Base-by-base conservation (phyloP, 768 basidiomycete species). In the Boletus patriciae region DNA sequence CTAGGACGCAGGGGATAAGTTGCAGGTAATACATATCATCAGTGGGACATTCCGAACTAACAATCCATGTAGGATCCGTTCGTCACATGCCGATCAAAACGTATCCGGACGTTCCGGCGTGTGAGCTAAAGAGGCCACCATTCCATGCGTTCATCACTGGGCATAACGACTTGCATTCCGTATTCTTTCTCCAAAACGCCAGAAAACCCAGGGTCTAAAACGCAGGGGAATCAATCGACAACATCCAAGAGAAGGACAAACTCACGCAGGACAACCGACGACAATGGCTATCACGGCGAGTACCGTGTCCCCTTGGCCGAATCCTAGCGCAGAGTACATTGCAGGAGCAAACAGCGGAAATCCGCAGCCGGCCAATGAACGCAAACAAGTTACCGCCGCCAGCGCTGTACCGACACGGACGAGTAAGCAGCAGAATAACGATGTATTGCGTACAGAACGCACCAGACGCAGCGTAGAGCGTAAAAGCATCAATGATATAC, bases 281-380 rank as follows among this genome's bases (percentile, higher is more conserved):
- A 68, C 78, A 51, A 90, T 81, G 2, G 85, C 76, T 2, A 80
- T 60, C 10, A 66, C 77, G 0, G 88, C 88, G 7, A 92, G 76
- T 4, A 91, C 75, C 0, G 88, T 86, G 59, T 84, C 71, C 9
- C 86, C 87, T 57, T 84, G 86, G 0, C 88, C 90, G 54, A 85
- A 87, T 4, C 88, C 90, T 0, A 91, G 74, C 15, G 74, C 73
- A 1, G 74, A 68, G 69, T 81, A 90, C 83, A 91, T 87, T 37
- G 79, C 74, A 19, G 86, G 83, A 4, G 84, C 87, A 61, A 92
- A 92, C n/a, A 92, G 72, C 3, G 90, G 90, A 66, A 92, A 90
- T 1, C 79, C 83, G 51, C 89, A 91, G 0, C 90, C 90, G 1
- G 83, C 81, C 0, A 89, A 52, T 0, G 85, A 83, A 25, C 90